A percentile compares a stretch with the other conserved stretches of the same genome.
Evolutionary conservation across 192 early-diverging fungal genomes (phyloP).

Genomic region (Coemansia aciculifera): DNA sequence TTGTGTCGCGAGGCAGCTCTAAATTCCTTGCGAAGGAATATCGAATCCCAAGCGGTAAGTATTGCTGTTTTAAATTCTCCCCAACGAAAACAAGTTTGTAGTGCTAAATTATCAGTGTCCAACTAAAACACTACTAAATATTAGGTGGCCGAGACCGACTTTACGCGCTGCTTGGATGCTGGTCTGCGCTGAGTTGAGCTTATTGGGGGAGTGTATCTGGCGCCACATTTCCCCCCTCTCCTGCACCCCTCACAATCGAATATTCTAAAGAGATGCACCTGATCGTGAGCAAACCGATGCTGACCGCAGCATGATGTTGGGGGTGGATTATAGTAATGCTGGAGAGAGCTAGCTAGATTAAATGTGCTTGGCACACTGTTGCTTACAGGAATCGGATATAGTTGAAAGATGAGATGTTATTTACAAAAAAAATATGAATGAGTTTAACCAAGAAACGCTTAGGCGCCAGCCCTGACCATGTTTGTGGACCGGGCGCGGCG

Average conservation of each 20-base stretch:
- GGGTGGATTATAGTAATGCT: slow-evolving; percentile 1
- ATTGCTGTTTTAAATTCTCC: not conserved
- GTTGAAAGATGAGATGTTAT: not conserved
- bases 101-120: not conserved
- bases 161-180: slow-evolving; percentile 18
- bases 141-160: slow-evolving; percentile 36
- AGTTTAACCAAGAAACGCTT: not conserved
- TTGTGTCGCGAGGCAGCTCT: slow-evolving; percentile 81
- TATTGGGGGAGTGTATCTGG: not conserved
- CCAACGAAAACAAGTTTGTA: not conserved
- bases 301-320: not conserved
- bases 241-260: slow-evolving; percentile 6
- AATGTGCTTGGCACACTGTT: not conserved
- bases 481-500: slow-evolving; percentile 43
- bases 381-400: not conserved
- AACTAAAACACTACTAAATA: not conserved
- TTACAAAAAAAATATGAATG: not conserved
- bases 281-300: slow-evolving; percentile 3
- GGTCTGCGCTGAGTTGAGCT: slow-evolving; percentile 12
- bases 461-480: slow-evolving; percentile 52
- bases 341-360: not conserved
- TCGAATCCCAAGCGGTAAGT: slow-evolving; percentile 58
- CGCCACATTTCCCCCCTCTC: not conserved
- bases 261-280: not conserved
- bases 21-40: slow-evolving; percentile 62